phyloP scores from a whole-genome alignment of 2,329 filamentous ascomycete genomes.

The Alternaria triticina region DNA sequence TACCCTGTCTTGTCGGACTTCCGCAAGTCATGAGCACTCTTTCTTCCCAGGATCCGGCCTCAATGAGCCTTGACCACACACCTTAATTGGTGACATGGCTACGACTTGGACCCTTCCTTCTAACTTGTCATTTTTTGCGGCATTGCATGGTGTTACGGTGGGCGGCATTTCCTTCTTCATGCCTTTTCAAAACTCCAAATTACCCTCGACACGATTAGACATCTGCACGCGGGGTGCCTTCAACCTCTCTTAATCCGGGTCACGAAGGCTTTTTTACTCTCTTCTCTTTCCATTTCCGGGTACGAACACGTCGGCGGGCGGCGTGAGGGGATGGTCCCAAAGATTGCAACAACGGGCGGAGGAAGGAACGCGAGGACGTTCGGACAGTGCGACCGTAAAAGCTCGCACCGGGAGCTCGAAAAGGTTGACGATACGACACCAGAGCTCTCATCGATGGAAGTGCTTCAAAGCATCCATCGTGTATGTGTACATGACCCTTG shows the following conservation, averaged over 20 bases:
- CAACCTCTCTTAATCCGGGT: slow-evolving; percentile 38
- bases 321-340: slow-evolving; percentile 23
- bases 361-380: slow-evolving; percentile 15
- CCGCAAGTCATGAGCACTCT: slow-evolving; percentile 62
- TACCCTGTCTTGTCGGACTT: slow-evolving; percentile 58
- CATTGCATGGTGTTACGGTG: slow-evolving; percentile 49
- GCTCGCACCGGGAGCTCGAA: slow-evolving; percentile 35
- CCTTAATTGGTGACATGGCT: slow-evolving; percentile 8
- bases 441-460: slow-evolving; percentile 33
- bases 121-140: slow-evolving; percentile 40
- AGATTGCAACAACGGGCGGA: slow-evolving; percentile 29
- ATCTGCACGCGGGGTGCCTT: slow-evolving; percentile 37
- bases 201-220: slow-evolving; percentile 39
- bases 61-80: slow-evolving; percentile 9
- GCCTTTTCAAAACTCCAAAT: slow-evolving; percentile 38
- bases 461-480: slow-evolving; percentile 28
- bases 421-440: slow-evolving; percentile 40
- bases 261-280: slow-evolving; percentile 29
- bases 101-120: slow-evolving; percentile 19
- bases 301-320: slow-evolving; percentile 34
- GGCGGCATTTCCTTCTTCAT: slow-evolving; percentile 28
- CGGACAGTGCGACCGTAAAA: slow-evolving; percentile 34
- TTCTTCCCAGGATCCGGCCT: neutral
- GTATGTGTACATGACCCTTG: slow-evolving; percentile 25
- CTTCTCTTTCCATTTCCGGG: slow-evolving; percentile 25